These are phyloP conservation scores for Ceratobasidium sp. DNA, from an alignment of 1,284 basidiomycete genomes.

Conservation along the genomic window DNA sequence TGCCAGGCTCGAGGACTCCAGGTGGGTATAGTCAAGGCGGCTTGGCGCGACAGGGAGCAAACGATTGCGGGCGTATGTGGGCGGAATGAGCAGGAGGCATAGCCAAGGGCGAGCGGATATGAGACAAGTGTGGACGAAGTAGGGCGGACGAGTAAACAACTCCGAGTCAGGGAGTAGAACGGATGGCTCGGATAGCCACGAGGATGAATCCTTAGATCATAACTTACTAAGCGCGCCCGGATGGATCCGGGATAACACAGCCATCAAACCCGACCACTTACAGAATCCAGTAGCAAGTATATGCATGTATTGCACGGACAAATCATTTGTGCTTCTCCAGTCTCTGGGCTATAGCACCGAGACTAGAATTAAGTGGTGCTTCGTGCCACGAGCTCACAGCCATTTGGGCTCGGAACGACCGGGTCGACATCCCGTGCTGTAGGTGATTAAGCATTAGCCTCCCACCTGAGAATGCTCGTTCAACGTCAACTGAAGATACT, in stretches of 20 bases:
- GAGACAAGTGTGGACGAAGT: no score
- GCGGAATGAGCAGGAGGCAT: no score
- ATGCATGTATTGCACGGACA: slow-evolving; percentile 1
- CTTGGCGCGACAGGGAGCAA: no score
- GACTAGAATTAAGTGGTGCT: background rate
- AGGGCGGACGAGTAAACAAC: no score
- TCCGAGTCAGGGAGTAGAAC: background rate
- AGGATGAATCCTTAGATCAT: slow-evolving; percentile 3
- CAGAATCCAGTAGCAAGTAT: no score
- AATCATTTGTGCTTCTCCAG: background rate
- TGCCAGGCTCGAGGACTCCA: no score
- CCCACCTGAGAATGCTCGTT: background rate
- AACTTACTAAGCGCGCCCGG: background rate
- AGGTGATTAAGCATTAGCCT: background rate
- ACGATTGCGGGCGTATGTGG: no score
- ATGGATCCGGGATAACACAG: background rate
- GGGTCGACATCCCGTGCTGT: slow-evolving; percentile 18
- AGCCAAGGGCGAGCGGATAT: no score
- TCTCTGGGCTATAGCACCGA: background rate
- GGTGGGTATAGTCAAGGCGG: no score
- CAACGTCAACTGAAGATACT: background rate
- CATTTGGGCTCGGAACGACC: slow-evolving; percentile 12
- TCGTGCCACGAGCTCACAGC: no score
- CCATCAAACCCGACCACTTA: background rate
- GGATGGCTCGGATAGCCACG: slow-evolving; percentile 20